Conservation (phyloP, 768 basidiomycete genomes). For the Macrolepiota fuliginosa region DNA sequence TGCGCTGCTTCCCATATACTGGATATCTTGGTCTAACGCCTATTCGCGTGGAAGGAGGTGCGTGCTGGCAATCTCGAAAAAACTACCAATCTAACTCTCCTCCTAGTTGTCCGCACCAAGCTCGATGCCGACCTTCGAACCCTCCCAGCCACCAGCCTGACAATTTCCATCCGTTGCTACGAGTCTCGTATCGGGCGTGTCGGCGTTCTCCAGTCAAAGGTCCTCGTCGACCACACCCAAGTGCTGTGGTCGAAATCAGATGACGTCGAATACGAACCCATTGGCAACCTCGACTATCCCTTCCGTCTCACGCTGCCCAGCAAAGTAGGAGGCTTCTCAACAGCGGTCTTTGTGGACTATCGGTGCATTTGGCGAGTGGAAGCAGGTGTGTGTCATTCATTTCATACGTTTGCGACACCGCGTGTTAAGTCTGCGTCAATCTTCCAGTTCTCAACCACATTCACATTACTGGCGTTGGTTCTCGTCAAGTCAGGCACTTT, state of each 20-base stretch:
- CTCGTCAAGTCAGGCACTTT: constrained; percentile 64
- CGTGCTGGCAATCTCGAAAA: constrained; percentile 24
- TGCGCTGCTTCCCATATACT: constrained; percentile 69
- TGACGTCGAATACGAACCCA: constrained; percentile 51
- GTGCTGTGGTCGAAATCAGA: constrained; percentile 69
- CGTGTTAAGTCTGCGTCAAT: background rate
- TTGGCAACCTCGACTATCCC: constrained; percentile 66
- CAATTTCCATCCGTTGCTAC: constrained; percentile 80
- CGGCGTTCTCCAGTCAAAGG: constrained; percentile 53
- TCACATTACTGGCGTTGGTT: constrained; percentile 64
- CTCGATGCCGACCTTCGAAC: constrained; percentile 69
- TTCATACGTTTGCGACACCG: background rate
- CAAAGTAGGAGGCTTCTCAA: constrained; percentile 61
- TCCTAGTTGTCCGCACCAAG: constrained; percentile 63
- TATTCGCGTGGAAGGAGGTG: constrained; percentile 74
- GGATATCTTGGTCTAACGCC: constrained; percentile 84
- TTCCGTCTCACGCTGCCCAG: constrained; percentile 71
- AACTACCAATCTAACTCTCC: constrained; percentile 14
- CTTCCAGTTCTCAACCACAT: constrained; percentile 63
- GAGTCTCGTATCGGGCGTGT: constrained; percentile 69
- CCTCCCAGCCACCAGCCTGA: constrained; percentile 63
- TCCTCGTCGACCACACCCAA: constrained; percentile 66
- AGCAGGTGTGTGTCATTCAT: constrained; percentile 53
- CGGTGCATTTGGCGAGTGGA: constrained; percentile 82
- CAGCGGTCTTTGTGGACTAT: constrained; percentile 74